Evolutionary conservation across 257 asterid species (phyloP).

Genomic region (Apocynum venetum): DNA sequence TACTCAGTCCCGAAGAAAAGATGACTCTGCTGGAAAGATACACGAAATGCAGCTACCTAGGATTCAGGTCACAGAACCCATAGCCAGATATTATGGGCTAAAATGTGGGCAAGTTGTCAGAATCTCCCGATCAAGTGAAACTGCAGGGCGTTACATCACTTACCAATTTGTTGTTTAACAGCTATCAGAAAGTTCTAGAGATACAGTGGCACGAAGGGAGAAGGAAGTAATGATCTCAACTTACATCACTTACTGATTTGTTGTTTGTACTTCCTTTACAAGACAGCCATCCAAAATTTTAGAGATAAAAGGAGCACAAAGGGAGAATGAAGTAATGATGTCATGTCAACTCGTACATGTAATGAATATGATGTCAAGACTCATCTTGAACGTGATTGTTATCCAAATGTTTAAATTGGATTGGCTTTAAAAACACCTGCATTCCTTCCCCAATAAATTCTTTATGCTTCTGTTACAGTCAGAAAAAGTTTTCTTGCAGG

Average conservation of each 20-base stretch:
- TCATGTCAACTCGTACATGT: too few relatives aligned
- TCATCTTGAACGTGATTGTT: too few relatives aligned
- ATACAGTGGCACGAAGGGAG: too few relatives aligned
- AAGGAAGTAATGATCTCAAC: too few relatives aligned
- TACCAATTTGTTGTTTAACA: conserved; percentile 45
- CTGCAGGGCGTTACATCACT: conserved; percentile 84
- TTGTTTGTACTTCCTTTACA: conserved; percentile 27
- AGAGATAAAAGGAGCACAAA: too few relatives aligned
- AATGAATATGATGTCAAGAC: too few relatives aligned
- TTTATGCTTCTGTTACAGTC: background rate
- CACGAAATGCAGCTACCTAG: conserved; percentile 72
- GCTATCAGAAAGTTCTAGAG: too few relatives aligned
- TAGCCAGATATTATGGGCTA: conserved; percentile 74
- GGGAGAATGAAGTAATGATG: too few relatives aligned
- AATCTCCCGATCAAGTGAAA: conserved; percentile 84
- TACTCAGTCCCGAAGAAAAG: conserved; percentile 69
- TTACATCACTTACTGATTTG: too few relatives aligned
- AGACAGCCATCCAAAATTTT: too few relatives aligned
- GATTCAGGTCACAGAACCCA: conserved; percentile 67
- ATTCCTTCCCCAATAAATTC: background rate
- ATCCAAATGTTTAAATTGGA: too few relatives aligned
- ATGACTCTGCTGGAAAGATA: conserved; percentile 74
- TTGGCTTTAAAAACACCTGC: too few relatives aligned
- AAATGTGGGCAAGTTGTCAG: conserved; percentile 73
- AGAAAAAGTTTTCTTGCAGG: background rate